Evolutionary conservation across 768 basidiomycete species (phyloP).

Genomic region (Serendipita vermifera): DNA sequence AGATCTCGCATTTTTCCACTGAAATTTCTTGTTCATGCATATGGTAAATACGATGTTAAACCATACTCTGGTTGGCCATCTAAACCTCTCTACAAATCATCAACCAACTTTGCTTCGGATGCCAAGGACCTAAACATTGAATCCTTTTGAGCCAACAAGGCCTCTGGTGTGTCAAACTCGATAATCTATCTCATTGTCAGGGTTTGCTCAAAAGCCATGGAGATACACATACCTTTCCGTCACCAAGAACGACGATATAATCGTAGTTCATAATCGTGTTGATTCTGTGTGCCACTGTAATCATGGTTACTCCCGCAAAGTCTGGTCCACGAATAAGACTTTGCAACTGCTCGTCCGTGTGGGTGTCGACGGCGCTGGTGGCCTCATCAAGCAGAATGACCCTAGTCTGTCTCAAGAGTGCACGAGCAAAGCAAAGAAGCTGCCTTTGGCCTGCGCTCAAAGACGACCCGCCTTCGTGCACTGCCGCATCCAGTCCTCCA

Average conservation of each 20-base stretch:
- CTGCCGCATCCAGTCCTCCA: conserved; percentile 55
- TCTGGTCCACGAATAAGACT: conserved; percentile 70
- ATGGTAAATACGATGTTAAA: too few relatives aligned
- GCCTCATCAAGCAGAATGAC: conserved; percentile 93
- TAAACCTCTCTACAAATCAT: conserved; percentile 7
- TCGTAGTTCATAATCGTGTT: conserved; percentile 78
- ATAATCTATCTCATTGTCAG: conserved; percentile 32
- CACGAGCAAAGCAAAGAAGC: conserved; percentile 78
- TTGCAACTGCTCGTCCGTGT: conserved; percentile 82
- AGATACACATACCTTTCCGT: conserved; percentile 42
- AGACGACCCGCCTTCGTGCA: conserved; percentile 69
- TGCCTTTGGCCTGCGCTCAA: conserved; percentile 79
- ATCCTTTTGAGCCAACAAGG: conserved; percentile 42
- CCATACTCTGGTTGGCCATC: too few relatives aligned
- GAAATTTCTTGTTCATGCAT: too few relatives aligned
- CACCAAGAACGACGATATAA: conserved; percentile 67
- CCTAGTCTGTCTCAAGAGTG: conserved; percentile 64
- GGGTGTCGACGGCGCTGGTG: conserved; percentile 80
- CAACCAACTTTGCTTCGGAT: conserved; percentile 40
- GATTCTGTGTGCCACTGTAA: conserved; percentile 79
- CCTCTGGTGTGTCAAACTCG: conserved; percentile 66
- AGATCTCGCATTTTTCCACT: too few relatives aligned
- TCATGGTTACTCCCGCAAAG: conserved; percentile 65
- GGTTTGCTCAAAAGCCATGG: conserved; percentile 11
- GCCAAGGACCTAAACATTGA: conserved; percentile 53